phyloP scores from a whole-genome alignment of 2,329 filamentous ascomycete species.

The Cladophialophora chaetospira region DNA sequence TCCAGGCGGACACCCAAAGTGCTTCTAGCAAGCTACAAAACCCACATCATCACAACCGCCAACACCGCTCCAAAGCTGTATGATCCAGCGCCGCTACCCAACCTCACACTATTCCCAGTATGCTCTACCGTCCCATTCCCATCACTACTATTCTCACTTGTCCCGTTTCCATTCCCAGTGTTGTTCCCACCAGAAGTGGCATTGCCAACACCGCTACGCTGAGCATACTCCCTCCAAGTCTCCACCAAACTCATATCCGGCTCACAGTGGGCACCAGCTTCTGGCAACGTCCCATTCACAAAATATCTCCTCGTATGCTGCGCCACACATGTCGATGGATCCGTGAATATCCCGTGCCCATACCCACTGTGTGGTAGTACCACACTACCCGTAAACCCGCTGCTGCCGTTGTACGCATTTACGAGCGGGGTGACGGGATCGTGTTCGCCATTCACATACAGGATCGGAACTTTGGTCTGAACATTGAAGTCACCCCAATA shows the following conservation, averaged over 20 bases:
- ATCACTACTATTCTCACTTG: no score
- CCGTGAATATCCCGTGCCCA: conserved; percentile 31
- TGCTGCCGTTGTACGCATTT: conserved; percentile 33
- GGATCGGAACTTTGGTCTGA: conserved; percentile 33
- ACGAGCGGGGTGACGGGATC: conserved; percentile 35
- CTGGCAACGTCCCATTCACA: conserved; percentile 40
- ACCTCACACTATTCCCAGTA: no score
- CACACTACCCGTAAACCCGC: conserved; percentile 33
- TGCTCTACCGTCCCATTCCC: no score
- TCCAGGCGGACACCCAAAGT: no score
- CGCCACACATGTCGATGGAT: conserved; percentile 39
- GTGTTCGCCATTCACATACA: conserved; percentile 34
- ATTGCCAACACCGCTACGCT: neutral
- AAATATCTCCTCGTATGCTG: conserved; percentile 39
- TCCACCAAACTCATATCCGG: neutral
- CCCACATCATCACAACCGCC: no score
- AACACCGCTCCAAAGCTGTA: no score
- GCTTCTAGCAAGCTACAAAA: no score
- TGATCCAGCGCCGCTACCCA: no score
- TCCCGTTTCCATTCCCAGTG: neutral
- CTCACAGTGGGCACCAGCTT: neutral
- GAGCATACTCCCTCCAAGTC: neutral
- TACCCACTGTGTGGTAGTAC: conserved; percentile 30
- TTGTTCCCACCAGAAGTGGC: neutral
- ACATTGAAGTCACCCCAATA: conserved; percentile 32